These are phyloP conservation scores for Termitomyces sp. DNA, from an alignment of 768 basidiomycete genomes.

Conservation along the genomic window DNA sequence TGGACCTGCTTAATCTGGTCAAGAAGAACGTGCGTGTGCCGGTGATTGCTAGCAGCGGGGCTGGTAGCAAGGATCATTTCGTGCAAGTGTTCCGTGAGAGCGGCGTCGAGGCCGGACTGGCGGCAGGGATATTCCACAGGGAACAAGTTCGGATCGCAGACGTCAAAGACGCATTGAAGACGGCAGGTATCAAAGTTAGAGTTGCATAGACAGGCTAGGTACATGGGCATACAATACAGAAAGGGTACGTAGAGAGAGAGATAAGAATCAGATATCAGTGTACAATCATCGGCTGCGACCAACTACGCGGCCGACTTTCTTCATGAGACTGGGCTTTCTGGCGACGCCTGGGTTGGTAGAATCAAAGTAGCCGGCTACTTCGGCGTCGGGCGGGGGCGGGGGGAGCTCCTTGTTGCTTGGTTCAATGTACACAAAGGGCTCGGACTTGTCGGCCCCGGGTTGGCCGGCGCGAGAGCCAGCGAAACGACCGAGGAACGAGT, in stretches of 20 bases:
- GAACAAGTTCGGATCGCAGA: conserved; percentile 78
- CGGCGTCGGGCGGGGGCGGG: conserved; percentile 28
- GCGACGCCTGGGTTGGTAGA: conserved; percentile 42
- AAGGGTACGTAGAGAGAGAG: not conserved
- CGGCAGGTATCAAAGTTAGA: conserved; percentile 46
- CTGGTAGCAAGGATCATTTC: conserved; percentile 80
- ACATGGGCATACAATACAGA: conserved; percentile 8
- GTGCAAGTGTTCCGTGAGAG: conserved; percentile 80
- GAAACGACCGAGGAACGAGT: conserved; percentile 76
- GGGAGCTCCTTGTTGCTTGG: conserved; percentile 55
- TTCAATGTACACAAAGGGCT: conserved; percentile 68
- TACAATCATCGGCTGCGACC: conserved; percentile 42
- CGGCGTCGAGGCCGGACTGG: conserved; percentile 84
- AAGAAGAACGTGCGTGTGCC: conserved; percentile 79
- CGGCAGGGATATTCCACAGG: conserved; percentile 96
- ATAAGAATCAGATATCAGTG: not conserved
- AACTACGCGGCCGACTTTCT: conserved; percentile 73
- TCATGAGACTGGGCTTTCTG: conserved; percentile 74
- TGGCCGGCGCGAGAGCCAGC: conserved; percentile 21
- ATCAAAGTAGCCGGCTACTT: conserved; percentile 49
- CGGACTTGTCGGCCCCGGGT: conserved; percentile 30
- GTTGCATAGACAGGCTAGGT: conserved; percentile 2
- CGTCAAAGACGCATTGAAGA: conserved; percentile 60
- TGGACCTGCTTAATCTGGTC: conserved; percentile 74
- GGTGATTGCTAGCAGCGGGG: conserved; percentile 93